These are phyloP conservation scores for Leishmania turanica DNA, from an alignment of 208 protist species.

Conservation along the genomic window DNA sequence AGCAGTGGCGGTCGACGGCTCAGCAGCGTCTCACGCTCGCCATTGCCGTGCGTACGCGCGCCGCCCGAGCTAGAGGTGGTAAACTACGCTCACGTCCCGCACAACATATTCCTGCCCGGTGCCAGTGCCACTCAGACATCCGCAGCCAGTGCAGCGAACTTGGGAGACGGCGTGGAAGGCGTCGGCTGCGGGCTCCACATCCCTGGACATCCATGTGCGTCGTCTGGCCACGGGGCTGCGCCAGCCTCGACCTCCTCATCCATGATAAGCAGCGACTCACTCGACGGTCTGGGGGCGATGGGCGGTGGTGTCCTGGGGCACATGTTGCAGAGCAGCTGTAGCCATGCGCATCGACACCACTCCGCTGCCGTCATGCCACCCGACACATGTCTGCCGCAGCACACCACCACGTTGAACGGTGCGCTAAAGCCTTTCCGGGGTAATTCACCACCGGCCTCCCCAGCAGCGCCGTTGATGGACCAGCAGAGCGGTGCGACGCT, in stretches of 20 bases:
- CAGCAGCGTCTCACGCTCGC: slow-evolving; percentile 17
- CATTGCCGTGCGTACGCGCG: not conserved
- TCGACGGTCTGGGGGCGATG: slow-evolving; percentile 13
- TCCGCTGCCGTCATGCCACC: not conserved
- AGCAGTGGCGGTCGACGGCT: slow-evolving; percentile 1
- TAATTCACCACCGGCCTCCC: not conserved
- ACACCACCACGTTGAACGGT: not conserved
- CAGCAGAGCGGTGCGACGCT: slow-evolving; percentile 27
- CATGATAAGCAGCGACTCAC: slow-evolving; percentile 19
- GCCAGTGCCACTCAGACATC: not conserved
- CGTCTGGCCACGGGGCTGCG: not conserved
- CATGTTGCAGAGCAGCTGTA: slow-evolving; percentile 33
- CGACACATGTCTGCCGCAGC: not conserved
- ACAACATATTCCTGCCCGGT: slow-evolving; percentile 39
- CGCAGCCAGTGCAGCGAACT: not conserved
- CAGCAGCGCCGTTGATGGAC: slow-evolving; percentile 7
- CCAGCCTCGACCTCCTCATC: slow-evolving; percentile 9
- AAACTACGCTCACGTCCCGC: slow-evolving; percentile 52
- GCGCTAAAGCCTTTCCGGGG: not conserved
- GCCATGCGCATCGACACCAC: slow-evolving; percentile 3
- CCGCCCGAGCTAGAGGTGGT: slow-evolving; percentile 32
- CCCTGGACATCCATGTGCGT: not conserved
- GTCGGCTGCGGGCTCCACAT: not conserved
- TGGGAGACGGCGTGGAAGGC: not conserved
- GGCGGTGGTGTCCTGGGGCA: slow-evolving; percentile 25